Evolutionary conservation across 257 asterid genomes (phyloP), one percentile per base, ranked within the genome.

Genomic region (Penstemon eatonii): DNA sequence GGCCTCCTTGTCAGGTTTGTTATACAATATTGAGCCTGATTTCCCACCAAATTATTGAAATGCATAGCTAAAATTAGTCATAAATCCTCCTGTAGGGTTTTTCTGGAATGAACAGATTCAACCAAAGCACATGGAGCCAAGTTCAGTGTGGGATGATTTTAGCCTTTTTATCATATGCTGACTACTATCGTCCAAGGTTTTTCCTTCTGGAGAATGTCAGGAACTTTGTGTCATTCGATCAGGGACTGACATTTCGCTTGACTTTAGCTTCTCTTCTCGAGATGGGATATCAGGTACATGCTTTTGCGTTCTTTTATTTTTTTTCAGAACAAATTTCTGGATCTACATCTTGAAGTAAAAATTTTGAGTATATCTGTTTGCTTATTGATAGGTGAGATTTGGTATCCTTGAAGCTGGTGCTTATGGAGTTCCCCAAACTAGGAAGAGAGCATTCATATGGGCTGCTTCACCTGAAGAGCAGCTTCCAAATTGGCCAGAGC

Each of bases 401-500:
- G 99, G 99, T 65, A 84, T 93, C 75, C 96, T 93, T 42, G 99
- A 93, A 85, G 99, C 97, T 61, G 97, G 97, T 78, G 86, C 96
- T 6, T 93, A 72, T 80, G 99, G 99, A 56, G 92, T 93, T 71
- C 94, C 97, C 64, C 99, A 93, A 79, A 84, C 97, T 41, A 82
- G 97, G 82, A 93, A 88, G 82, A 85, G 99, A 76, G 99, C 97
- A 63, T 90, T 90, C 76, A 90, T 93, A 75, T 93, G 99, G 99
- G 97, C 97, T 7, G 96, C 99, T n/a, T 81, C 96, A 61, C 97
- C 96, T 38, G 92, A 90, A 42, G 92, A 88, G 84, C 56, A 78
- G 65, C 97, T 93, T 71, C 97, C 99, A 0, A 96, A 90, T 39
- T 93, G 99, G 99, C 99, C 97, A 0, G 96, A 93, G 82, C 99